Evolutionary conservation across 1,139 yeast genomes (phyloP).

Genomic region (Candida dubliniensis): DNA sequence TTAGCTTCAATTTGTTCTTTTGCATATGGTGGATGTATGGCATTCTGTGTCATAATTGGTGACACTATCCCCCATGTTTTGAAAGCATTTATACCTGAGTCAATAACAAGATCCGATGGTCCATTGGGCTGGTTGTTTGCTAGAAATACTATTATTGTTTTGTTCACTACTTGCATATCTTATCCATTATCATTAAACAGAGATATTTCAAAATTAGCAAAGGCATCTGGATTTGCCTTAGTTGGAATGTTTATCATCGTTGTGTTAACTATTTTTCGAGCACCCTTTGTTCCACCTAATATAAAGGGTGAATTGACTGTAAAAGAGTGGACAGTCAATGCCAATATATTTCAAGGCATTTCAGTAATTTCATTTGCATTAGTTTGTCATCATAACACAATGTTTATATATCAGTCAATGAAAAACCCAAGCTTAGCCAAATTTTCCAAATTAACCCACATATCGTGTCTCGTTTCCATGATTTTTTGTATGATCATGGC

Average conservation of each 20-base stretch:
- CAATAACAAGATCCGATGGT: constrained; percentile 34
- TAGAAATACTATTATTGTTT: constrained; percentile 65
- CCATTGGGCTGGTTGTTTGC: constrained; percentile 53
- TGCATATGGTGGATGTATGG: constrained; percentile 94
- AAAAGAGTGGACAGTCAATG: constrained; percentile 56
- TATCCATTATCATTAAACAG: constrained; percentile 79
- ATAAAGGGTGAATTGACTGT: constrained; percentile 48
- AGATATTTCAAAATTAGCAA: constrained; percentile 83
- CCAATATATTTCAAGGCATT: constrained; percentile 80
- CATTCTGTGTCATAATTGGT: constrained; percentile 91
- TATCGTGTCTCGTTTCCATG: constrained; percentile 81
- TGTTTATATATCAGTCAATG: constrained; percentile 83
- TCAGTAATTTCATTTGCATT: constrained; percentile 90
- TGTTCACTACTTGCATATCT: constrained; percentile 72
- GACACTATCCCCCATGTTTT: constrained; percentile 93
- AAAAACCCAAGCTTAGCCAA: constrained; percentile 72
- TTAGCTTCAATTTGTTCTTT: constrained; percentile 79
- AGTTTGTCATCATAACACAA: constrained; percentile 93
- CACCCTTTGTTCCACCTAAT: constrained; percentile 57
- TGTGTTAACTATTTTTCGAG: constrained; percentile 67
- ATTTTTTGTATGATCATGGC: constrained; percentile 80
- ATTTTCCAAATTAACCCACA: constrained; percentile 76
- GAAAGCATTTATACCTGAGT: constrained; percentile 60
- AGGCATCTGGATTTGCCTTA: constrained; percentile 84
- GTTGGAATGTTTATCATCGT: constrained; percentile 83